Evolutionary conservation across 1,284 basidiomycete species (phyloP).

Genomic region (Pyrrhoderma noxium): DNA sequence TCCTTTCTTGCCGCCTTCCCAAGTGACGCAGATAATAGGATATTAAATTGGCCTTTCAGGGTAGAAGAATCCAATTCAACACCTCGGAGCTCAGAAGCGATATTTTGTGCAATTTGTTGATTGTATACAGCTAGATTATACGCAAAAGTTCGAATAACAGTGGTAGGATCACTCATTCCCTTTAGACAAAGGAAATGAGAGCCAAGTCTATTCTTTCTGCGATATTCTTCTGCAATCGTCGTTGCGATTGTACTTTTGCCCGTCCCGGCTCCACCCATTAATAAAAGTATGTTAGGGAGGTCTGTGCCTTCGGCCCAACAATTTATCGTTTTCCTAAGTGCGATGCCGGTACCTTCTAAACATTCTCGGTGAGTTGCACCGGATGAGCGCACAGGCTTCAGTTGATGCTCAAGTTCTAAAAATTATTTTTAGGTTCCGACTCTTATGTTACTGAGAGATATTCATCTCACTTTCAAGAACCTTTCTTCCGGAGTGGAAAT

Average conservation of each 20-base stretch:
- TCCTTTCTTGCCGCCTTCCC: too few species aligned
- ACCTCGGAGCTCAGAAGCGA: background rate
- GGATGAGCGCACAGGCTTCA: too few species aligned
- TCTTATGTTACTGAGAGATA: too few species aligned
- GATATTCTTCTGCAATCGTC: background rate
- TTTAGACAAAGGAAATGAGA: background rate
- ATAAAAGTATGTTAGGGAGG: background rate
- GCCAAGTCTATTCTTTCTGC: background rate
- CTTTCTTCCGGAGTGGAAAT: too few species aligned
- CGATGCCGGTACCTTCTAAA: too few species aligned
- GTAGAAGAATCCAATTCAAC: background rate
- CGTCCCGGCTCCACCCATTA: background rate
- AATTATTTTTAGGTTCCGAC: too few species aligned
- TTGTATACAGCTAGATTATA: background rate
- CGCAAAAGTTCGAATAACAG: background rate
- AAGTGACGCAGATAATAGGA: background rate
- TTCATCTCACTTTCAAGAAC: too few species aligned
- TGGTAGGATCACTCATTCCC: background rate
- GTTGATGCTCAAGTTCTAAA: too few species aligned
- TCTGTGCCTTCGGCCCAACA: too few species aligned
- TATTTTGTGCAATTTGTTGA: background rate
- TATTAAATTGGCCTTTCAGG: background rate
- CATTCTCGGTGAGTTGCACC: too few species aligned
- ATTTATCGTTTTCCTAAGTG: too few species aligned
- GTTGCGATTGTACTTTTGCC: slow-evolving; percentile 4